These are phyloP conservation scores for Seiridium cupressi DNA, from an alignment of 2,329 filamentous ascomycete genomes.

Conservation along the genomic window DNA sequence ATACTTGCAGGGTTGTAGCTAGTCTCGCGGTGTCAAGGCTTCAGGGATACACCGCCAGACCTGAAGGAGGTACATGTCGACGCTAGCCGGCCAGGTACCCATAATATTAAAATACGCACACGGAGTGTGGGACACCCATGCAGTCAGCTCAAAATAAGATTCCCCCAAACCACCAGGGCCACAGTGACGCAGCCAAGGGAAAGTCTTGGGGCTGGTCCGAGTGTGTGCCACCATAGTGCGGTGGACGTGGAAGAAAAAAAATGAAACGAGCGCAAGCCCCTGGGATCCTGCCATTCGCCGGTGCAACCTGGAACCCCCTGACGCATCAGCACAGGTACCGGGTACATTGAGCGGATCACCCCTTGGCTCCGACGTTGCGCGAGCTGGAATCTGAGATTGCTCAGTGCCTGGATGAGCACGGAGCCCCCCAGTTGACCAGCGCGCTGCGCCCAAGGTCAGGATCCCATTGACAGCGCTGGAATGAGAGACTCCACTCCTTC, in stretches of 20 bases:
- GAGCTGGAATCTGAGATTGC: neutral
- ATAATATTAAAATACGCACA: constrained; percentile 8
- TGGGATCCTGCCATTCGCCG: constrained; percentile 13
- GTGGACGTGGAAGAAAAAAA: constrained; percentile 19
- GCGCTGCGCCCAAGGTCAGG: neutral
- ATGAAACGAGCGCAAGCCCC: constrained; percentile 32
- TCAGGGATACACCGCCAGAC: constrained; percentile 26
- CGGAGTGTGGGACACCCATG: constrained; percentile 12
- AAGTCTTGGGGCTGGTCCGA: constrained; percentile 7
- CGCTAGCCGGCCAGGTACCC: constrained; percentile 15
- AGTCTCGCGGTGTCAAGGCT: constrained; percentile 2
- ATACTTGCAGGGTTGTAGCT: constrained; percentile 21
- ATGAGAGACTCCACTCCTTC: constrained; percentile 9
- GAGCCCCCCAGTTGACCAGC: neutral
- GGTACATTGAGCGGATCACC: neutral
- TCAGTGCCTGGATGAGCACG: neutral
- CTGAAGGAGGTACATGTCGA: constrained; percentile 16
- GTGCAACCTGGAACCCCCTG: constrained; percentile 9
- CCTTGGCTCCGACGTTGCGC: neutral
- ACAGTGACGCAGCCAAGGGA: constrained; percentile 28
- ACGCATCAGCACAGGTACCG: constrained; percentile 8
- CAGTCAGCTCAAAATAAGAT: constrained; percentile 28
- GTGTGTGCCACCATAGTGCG: constrained; percentile 5
- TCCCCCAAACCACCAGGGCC: constrained; percentile 18
- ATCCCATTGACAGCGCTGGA: neutral